Evolutionary conservation across 306 rosid genomes (phyloP), one percentile per base, ranked within the genome.

Genomic region (Rosa multiflora): DNA sequence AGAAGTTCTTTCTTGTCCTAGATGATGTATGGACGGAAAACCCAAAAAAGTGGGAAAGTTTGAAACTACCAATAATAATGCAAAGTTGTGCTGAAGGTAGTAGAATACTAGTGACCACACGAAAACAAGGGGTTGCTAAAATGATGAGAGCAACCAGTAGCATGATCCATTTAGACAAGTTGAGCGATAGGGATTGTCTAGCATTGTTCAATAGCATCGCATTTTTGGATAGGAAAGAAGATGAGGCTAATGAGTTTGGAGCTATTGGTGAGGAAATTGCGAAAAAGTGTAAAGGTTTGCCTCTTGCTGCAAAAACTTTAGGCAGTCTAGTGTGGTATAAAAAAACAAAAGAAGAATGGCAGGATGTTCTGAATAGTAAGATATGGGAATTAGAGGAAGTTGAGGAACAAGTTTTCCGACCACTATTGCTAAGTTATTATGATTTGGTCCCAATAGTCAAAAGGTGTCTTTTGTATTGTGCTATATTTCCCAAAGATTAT

Each of bases 291-390:
- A 63, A 26, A 14, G 78, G 83, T 5, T 64, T 73, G 56, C 83
- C 83, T 35, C 78, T 80, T 37, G 48, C 35, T 14, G 74, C 74
- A 0, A 80, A 80, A 74, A 73, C 35, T 80, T 55, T 80, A 46
- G 72, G 82, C 14, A 21, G 82, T 48, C 68, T 71, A n/a, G 35
- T 79, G 74, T 20, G 39, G 8, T 40, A 4, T 2, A 80, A 80
- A 20, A 64, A 14, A 2, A 73, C 29, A 32, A 53, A 3, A 9
- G 40, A 49, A 1, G 55, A 80, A n/a, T 80, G 79, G 75, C 13
- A 39, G 5, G 14, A 44, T 5, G 55, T 80, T 48, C 39, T 73
- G 23, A 9, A 53, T 10, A 80, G 78, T 26, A 73, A 80, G 32
- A 10, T 80, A 6, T 73, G 83, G 75, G 43, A 73, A n/a, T 29